Conservation (phyloP, 305 asterid species). For the Petunia hybrid region DNA sequence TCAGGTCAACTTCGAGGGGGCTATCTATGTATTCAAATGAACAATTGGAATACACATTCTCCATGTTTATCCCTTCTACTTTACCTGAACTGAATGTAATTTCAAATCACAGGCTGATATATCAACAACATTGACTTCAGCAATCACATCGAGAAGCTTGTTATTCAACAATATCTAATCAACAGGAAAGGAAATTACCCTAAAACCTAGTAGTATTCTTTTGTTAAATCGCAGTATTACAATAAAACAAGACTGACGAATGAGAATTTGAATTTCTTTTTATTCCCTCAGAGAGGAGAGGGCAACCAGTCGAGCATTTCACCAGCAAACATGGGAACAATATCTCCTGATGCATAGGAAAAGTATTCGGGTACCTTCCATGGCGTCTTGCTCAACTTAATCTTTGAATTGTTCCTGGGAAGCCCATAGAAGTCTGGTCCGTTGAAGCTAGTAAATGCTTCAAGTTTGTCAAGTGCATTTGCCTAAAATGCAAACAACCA, state of each 20-base stretch:
- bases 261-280: not conserved
- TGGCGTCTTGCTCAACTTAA: slow-evolving; percentile 62
- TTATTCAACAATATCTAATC: not conserved
- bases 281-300: slow-evolving; percentile 40
- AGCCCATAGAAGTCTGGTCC: slow-evolving; percentile 95
- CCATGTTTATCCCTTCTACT: no score
- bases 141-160: no score
- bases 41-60: no score
- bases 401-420: slow-evolving; percentile 72
- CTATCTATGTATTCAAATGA: no score
- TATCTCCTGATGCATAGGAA: slow-evolving; percentile 66
- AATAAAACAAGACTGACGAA: not conserved
- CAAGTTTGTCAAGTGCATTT: slow-evolving; percentile 83
- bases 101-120: no score
- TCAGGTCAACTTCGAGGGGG: no score
- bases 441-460: slow-evolving; percentile 90
- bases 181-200: not conserved
- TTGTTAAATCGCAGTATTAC: not conserved
- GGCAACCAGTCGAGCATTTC: slow-evolving; percentile 81
- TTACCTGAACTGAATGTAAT: no score
- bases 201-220: not conserved
- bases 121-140: no score
- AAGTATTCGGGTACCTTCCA: slow-evolving; percentile 84
- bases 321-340: slow-evolving; percentile 94
- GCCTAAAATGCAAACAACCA: slow-evolving; percentile 51